Conservation (phyloP, 2,329 filamentous ascomycete genomes). For the Penicillium hordei region DNA sequence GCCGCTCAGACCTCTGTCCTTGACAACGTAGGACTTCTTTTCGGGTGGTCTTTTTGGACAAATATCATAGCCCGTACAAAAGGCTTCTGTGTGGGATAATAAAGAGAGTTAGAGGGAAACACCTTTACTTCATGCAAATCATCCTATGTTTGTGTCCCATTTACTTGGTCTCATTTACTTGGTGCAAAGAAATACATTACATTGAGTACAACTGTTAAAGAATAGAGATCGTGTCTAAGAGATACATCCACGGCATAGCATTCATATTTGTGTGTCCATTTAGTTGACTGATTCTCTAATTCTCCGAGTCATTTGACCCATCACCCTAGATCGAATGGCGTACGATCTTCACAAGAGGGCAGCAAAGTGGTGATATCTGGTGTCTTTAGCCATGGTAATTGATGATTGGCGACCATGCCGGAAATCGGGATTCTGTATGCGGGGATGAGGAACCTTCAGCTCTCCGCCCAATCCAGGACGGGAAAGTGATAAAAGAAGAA, state of each 20-base stretch:
- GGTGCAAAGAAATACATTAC: background rate
- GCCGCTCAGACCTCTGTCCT: no score
- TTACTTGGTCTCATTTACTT: background rate
- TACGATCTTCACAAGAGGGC: background rate
- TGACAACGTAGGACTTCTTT: no score
- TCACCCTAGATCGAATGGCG: background rate
- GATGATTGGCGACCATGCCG: background rate
- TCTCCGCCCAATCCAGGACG: background rate
- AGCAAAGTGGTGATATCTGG: background rate
- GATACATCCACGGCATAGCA: background rate
- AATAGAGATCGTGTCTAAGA: background rate
- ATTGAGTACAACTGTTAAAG: background rate
- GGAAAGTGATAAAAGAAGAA: background rate
- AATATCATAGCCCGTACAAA: no score
- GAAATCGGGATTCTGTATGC: background rate
- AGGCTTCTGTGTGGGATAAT: no score
- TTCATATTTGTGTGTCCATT: background rate
- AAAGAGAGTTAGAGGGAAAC: no score
- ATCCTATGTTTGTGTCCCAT: background rate
- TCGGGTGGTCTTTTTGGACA: no score
- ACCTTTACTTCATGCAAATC: no score
- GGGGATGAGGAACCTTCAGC: background rate
- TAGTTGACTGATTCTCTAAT: background rate
- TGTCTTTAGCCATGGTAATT: background rate
- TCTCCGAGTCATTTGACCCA: background rate